Conservation (phyloP, 2,329 filamentous ascomycete species). For the Cucurbitaria berberidis region DNA sequence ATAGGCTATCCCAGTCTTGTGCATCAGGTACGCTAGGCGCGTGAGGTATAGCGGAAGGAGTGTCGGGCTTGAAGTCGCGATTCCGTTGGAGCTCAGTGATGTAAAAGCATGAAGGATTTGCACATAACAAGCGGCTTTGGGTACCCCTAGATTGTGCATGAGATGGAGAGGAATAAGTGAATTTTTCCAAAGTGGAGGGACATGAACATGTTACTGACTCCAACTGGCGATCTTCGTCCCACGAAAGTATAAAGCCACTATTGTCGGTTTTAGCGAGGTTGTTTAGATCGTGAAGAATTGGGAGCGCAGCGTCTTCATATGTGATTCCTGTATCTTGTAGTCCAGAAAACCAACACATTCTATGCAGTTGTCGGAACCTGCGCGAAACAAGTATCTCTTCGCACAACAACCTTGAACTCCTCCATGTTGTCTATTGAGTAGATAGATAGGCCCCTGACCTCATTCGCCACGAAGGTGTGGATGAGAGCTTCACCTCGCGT, state of each 20-base stretch:
- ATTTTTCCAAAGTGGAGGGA: background rate
- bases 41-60: background rate
- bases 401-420: background rate
- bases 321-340: background rate
- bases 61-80: background rate
- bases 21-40: background rate
- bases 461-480: background rate
- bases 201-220: constrained; percentile 1
- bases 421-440: background rate
- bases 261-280: background rate
- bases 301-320: background rate
- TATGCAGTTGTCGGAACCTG: background rate
- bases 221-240: background rate
- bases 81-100: background rate
- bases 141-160: background rate
- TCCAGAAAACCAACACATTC: background rate
- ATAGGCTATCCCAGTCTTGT: background rate
- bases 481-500: background rate
- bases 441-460: background rate
- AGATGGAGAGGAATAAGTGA: background rate
- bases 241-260: background rate
- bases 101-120: background rate
- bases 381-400: background rate
- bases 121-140: background rate
- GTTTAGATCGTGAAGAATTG: background rate